Base-by-base conservation (phyloP, 2,329 filamentous ascomycete species). In the Pseudohalonectria lignicola region DNA sequence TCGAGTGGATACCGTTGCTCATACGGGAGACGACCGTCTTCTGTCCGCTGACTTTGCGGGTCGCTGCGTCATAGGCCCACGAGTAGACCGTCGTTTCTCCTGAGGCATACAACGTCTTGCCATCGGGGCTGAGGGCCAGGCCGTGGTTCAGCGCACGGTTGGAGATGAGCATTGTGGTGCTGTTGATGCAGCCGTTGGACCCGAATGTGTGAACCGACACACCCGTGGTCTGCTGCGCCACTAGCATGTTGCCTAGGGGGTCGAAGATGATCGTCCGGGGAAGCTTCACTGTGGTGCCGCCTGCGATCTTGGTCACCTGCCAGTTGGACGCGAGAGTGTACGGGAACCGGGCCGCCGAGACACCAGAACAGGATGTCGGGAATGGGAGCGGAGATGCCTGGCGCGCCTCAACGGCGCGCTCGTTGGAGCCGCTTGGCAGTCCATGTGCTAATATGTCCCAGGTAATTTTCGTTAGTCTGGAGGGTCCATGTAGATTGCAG, bases 31-130 rank as follows among this genome's bases (percentile, higher is more conserved):
- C 50, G 15, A 61, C 51, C 4, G 59, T 57, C 47, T 57, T 57
- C 41, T 66, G 62, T 40, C 57, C 58, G 34, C 59, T 59, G 32
- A 67, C 65, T 11, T 66, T 67, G 38, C 62, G 59, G 5, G 63
- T 57, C 5, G 53, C 52, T 8, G 68, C 52, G 50, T 79, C 63
- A 49, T 82, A 82, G 26, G 57, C 54, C 70, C 74, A 80, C 18
- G 66, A 60, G 52, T 64, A 79, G 7, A 69, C 69, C 1, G 56
- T 53, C 13, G 54, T 56, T 48, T 60, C 55, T 29, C 56, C 56
- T 39, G 55, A 59, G 26, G 60, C 61, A 38, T 61, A 62, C 20
- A 64, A 41, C 9, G 55, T 61, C 44, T 43, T 55, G 37, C 60
- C 55, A 37, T 62, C 60, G 2, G 60, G 60, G 0, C 57, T 57